Percentiles rank a stretch among this genome's conserved stretches.
These are phyloP conservation scores for Chimonanthus salicifolius DNA, from an alignment of 164 flowering plant species.

Conservation along the genomic window DNA sequence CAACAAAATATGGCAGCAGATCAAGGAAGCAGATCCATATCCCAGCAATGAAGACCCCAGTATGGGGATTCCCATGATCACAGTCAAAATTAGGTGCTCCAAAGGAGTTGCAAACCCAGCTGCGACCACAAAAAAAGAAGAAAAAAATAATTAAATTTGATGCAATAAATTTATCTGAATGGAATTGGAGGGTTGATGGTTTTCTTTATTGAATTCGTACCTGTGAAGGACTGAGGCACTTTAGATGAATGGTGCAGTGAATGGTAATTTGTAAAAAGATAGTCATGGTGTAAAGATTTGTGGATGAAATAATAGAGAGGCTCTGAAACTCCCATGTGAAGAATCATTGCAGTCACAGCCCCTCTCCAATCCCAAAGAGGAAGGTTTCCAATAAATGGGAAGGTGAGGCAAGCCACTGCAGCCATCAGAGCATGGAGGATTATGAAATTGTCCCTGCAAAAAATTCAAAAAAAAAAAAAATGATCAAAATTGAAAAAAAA, in stretches of 20 bases:
- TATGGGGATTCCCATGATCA: slow-evolving; percentile 53
- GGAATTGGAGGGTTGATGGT: background rate
- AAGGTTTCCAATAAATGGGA: slow-evolving; percentile 35
- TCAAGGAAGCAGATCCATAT: slow-evolving; percentile 46
- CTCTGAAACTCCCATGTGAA: slow-evolving; percentile 71
- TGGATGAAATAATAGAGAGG: slow-evolving; percentile 71
- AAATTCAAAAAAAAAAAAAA: background rate
- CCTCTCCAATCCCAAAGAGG: slow-evolving; percentile 63
- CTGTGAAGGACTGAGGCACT: slow-evolving; percentile 57
- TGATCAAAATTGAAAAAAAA: background rate
- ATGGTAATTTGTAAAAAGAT: slow-evolving; percentile 54
- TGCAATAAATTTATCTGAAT: background rate
- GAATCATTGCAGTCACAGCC: slow-evolving; percentile 28
- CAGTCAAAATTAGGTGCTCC: slow-evolving; percentile 56
- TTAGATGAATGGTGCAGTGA: slow-evolving; percentile 70
- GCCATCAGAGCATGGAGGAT: slow-evolving; percentile 61
- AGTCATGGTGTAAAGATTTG: slow-evolving; percentile 36
- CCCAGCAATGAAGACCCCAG: slow-evolving; percentile 50
- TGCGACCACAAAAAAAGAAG: slow-evolving; percentile 24
- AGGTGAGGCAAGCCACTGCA: slow-evolving; percentile 34
- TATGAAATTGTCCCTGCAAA: slow-evolving; percentile 74
- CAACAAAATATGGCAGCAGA: slow-evolving; percentile 43
- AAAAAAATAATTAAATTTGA: background rate
- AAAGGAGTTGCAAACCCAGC: slow-evolving; percentile 67
- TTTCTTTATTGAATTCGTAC: slow-evolving; percentile 27